Conservation (phyloP, 2,329 filamentous ascomycete genomes). For the Paramyrothecium roridum region DNA sequence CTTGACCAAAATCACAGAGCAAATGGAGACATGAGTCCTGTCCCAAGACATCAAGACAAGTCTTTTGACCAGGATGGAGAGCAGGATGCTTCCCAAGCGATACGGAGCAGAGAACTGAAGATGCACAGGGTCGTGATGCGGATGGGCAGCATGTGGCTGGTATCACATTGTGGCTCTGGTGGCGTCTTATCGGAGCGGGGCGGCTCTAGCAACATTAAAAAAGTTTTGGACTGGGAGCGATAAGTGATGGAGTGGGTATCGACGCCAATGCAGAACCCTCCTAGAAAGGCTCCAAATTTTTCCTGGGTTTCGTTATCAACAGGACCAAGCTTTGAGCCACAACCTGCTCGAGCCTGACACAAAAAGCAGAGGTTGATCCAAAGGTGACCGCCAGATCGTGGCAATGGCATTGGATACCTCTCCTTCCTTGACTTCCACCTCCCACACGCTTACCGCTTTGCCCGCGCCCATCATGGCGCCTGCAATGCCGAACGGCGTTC, state of each 20-base stretch:
- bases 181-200: no score
- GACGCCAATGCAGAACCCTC: background rate
- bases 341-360: background rate
- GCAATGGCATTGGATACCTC: conserved; percentile 39
- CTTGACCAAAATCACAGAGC: no score
- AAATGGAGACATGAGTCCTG: no score
- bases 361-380: background rate
- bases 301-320: background rate
- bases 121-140: no score
- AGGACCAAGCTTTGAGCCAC: no score
- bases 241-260: background rate
- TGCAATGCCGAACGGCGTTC: conserved; percentile 27
- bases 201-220: background rate
- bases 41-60: no score
- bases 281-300: background rate
- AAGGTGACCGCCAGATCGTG: background rate
- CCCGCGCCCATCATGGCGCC: conserved; percentile 41
- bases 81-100: no score
- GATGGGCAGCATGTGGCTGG: no score
- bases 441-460: conserved; percentile 57
- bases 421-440: conserved; percentile 62
- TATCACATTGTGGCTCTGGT: no score
- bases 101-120: no score
- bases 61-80: no score
- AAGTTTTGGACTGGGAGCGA: background rate